Evolutionary conservation across 2,329 filamentous ascomycete species (phyloP), one percentile per base, ranked within the genome.

Genomic region (Seiridium unicorne): DNA sequence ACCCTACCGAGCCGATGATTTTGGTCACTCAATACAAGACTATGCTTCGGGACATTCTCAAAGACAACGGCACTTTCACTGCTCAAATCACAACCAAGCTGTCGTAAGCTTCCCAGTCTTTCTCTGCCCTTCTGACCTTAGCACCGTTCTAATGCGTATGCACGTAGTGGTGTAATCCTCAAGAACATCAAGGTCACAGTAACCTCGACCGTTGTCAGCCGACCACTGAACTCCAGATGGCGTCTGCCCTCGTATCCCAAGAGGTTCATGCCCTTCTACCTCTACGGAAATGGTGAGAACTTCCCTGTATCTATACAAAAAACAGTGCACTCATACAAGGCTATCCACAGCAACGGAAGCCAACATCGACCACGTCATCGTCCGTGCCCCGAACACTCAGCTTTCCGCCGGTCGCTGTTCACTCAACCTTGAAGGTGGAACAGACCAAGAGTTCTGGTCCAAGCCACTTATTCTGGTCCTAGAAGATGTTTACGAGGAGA

Each of bases 311-410:
- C 18, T 1, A 13, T 10, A 3, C 3, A 4, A 18, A 32, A 11
- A 1, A 7, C 5, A 8, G 3, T 18, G n/a, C 49, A 36, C 10
- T 44, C 18, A n/a, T 31, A 18, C 11, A 11, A 18, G 26, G 1
- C 32, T 6, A 49, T 10, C 13, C 36, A 13, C 57, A 65, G 64
- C 65, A 2, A 48, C 67, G 0, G 71, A 78, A 46, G 57, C 64
- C 1, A 73, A 80, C 58, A 77, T 80, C 42, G 72, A 77, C n/a
- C 79, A 81, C 61, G 70, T 78, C 47, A 74, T 81, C 31, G 69
- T 74, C n/a, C 66, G 69, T 2, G 69, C 76, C 0, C 78, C 77
- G n/a, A 81, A 79, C 63, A 75, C 72, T 8, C 68, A 70, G 3
- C 67, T 76, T 1, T 72, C 70, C 0, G 72, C 73, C 26, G 68